phyloP scores from a whole-genome alignment of 2,329 filamentous ascomycete species.

The Arthrinium puccinioides region DNA sequence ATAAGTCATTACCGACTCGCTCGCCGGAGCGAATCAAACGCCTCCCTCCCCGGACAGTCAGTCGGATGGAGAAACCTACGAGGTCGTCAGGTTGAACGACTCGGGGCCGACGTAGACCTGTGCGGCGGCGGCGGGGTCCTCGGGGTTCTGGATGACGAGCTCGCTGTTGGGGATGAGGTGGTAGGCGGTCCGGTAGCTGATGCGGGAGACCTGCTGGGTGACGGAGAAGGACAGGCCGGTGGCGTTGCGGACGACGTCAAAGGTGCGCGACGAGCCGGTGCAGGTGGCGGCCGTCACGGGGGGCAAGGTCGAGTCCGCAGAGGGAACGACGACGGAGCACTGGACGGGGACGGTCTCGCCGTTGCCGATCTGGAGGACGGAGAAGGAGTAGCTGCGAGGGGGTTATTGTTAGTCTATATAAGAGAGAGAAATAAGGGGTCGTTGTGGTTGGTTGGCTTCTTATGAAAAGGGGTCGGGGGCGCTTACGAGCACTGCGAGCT shows the following conservation, averaged over 20 bases:
- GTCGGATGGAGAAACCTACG: no score
- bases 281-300: neutral
- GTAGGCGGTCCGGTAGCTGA: neutral
- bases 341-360: neutral
- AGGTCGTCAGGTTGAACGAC: neutral
- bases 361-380: slow-evolving; percentile 1
- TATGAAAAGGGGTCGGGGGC: neutral
- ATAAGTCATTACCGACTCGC: no score
- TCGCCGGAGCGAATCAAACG: no score
- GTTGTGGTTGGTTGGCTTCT: neutral
- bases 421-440: no score
- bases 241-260: slow-evolving; percentile 2
- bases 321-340: neutral
- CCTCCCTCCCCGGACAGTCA: no score
- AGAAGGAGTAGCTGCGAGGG: neutral
- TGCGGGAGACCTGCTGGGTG: neutral
- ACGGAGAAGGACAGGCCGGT: neutral
- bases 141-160: slow-evolving; percentile 1
- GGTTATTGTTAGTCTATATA: neutral
- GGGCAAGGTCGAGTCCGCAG: neutral
- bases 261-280: slow-evolving; percentile 1
- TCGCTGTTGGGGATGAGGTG: slow-evolving; percentile 2
- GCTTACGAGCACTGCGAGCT: slow-evolving; percentile 1
- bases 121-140: neutral
- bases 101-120: neutral